Evolutionary conservation across 345 rosid genomes (phyloP).

Genomic region (Rhodamnia rubescens): DNA sequence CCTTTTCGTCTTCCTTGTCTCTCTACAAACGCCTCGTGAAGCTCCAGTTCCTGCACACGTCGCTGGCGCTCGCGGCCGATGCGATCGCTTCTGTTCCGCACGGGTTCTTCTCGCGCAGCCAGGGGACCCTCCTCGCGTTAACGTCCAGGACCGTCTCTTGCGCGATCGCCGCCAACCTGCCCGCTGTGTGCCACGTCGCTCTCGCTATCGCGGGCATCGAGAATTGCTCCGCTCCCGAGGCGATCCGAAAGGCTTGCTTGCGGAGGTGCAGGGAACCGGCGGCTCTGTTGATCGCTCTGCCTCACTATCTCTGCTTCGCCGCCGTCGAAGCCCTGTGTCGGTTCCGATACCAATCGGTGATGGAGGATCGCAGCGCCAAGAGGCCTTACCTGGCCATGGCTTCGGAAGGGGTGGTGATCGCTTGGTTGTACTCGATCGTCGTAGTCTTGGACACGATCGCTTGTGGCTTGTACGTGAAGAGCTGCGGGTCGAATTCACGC

Average conservation of each 20-base stretch:
- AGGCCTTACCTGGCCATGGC: background rate
- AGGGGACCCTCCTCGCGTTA: background rate
- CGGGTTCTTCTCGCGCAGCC: background rate
- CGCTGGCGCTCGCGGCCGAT: background rate
- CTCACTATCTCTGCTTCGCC: slow-evolving; percentile 15
- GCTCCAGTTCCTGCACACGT: slow-evolving; percentile 4
- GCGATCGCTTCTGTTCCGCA: background rate
- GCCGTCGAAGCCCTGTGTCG: slow-evolving; percentile 20
- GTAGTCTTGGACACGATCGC: slow-evolving; percentile 27
- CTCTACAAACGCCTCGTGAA: slow-evolving; percentile 8
- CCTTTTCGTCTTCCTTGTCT: background rate
- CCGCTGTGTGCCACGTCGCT: slow-evolving; percentile 18
- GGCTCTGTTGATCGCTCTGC: slow-evolving; percentile 13
- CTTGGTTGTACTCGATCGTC: slow-evolving; percentile 19
- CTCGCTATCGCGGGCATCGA: slow-evolving; percentile 15
- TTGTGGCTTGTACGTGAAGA: slow-evolving; percentile 17
- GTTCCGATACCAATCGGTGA: slow-evolving; percentile 9
- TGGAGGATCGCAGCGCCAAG: background rate
- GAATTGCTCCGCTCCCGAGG: slow-evolving; percentile 2
- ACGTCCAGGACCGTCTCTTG: background rate
- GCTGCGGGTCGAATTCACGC: background rate
- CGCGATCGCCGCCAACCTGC: slow-evolving; percentile 1
- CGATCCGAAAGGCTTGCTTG: slow-evolving; percentile 13
- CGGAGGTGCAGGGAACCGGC: slow-evolving; percentile 8
- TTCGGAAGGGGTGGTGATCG: slow-evolving; percentile 19